Evolutionary conservation across 768 basidiomycete genomes (phyloP).

Genomic region (Kwoniella mangroviensis): DNA sequence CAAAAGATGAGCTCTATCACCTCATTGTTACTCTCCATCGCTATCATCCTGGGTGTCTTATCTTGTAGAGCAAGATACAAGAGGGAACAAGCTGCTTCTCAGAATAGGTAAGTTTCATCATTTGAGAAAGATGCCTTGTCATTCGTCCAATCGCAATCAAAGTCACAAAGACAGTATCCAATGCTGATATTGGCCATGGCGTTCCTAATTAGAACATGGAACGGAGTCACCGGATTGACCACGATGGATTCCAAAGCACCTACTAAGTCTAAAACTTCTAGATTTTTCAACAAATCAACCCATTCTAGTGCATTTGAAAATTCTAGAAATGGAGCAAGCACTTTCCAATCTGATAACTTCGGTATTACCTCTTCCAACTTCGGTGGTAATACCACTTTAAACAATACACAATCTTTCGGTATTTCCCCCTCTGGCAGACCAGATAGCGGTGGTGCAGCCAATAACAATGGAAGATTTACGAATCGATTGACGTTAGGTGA

Average conservation of each 20-base stretch:
- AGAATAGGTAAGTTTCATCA: conserved; percentile 36
- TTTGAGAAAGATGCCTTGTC: too few relatives aligned
- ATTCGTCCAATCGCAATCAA: too few relatives aligned
- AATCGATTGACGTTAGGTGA: conserved; percentile 34
- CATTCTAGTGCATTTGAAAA: conserved; percentile 27
- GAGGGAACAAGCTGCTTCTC: conserved; percentile 24
- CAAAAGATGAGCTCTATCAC: conserved; percentile 49
- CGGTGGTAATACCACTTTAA: conserved; percentile 26
- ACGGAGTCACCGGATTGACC: conserved; percentile 32
- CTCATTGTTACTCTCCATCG: conserved; percentile 29
- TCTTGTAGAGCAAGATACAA: conserved; percentile 31
- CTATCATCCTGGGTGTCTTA: conserved; percentile 38
- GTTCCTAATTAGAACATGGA: conserved; percentile 44
- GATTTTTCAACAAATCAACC: conserved; percentile 23
- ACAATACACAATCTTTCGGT: conserved; percentile 9
- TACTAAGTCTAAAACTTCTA: conserved; percentile 16
- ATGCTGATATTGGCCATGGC: too few relatives aligned
- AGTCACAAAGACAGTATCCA: too few relatives aligned
- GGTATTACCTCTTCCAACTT: conserved; percentile 37
- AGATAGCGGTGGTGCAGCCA: conserved; percentile 5
- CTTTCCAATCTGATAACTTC: conserved; percentile 28
- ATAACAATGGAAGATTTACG: conserved; percentile 26
- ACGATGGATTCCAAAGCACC: conserved; percentile 18
- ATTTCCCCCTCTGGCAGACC: neutral
- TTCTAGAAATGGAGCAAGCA: conserved; percentile 23